A percentile compares a stretch with the other conserved stretches of the same genome.
These are phyloP conservation scores for Rhodotorula sp. DNA, from an alignment of 1,284 basidiomycete species.

Conservation along the genomic window DNA sequence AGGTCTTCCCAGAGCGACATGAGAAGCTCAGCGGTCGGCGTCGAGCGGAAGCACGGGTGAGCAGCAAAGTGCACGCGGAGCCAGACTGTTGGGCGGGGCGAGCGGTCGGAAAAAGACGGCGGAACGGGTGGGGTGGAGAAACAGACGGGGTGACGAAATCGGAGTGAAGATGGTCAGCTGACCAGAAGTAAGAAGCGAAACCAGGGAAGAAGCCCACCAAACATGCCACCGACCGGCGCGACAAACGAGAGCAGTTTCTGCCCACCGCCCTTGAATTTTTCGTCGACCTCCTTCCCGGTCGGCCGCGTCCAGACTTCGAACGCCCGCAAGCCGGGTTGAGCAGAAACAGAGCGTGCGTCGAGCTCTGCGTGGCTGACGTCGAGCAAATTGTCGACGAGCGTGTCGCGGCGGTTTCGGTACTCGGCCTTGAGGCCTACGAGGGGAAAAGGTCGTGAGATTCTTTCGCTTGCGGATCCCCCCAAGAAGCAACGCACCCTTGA, in stretches of 20 bases:
- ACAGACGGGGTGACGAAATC: conserved; percentile 27
- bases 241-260: conserved; percentile 39
- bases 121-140: neutral
- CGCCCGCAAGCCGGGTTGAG: no score
- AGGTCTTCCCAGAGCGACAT: conserved; percentile 59
- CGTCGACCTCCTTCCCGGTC: neutral
- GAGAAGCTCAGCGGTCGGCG: conserved; percentile 53
- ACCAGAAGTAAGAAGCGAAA: no score
- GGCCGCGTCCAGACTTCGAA: conserved; percentile 3
- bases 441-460: no score
- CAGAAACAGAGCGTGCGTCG: conserved; percentile 18
- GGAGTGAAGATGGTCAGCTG: conserved; percentile 37
- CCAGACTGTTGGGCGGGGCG: conserved; percentile 53
- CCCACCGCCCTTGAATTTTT: conserved; percentile 12
- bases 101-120: conserved; percentile 22
- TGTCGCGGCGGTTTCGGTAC: conserved; percentile 61
- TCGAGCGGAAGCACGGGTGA: conserved; percentile 58
- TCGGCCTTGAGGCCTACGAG: conserved; percentile 57
- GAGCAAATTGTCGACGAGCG: conserved; percentile 59
- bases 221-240: conserved; percentile 44
- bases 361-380: conserved; percentile 24
- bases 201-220: conserved; percentile 21
- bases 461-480: no score
- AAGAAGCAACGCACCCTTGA: conserved; percentile 54
- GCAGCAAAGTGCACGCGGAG: conserved; percentile 64